Percentiles rank a stretch among this genome's conserved stretches.
These are phyloP conservation scores for Botrytis sinoallii DNA, from an alignment of 2,329 filamentous ascomycete genomes.

Conservation along the genomic window DNA sequence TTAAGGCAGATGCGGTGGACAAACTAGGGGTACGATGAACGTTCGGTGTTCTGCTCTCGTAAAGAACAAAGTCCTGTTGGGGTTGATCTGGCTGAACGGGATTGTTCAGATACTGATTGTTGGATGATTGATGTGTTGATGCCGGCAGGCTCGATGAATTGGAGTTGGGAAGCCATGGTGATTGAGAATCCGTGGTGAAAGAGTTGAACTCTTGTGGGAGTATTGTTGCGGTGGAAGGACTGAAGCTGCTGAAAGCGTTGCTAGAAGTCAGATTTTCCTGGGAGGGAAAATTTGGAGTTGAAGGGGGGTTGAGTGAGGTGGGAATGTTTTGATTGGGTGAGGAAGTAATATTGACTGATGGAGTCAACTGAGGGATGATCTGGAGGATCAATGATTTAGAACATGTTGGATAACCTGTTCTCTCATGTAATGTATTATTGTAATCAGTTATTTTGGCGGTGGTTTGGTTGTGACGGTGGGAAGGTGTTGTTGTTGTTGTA, in stretches of 20 bases:
- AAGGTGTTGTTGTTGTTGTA: not conserved
- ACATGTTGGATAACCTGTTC: slow-evolving; percentile 11
- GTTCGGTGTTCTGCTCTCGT: slow-evolving; percentile 34
- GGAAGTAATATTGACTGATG: slow-evolving; percentile 15
- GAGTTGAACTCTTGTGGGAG: slow-evolving; percentile 64
- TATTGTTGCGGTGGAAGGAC: slow-evolving; percentile 56
- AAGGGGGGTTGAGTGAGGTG: slow-evolving; percentile 41
- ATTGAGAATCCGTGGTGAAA: slow-evolving; percentile 78
- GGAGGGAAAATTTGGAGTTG: slow-evolving; percentile 51
- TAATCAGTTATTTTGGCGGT: not conserved
- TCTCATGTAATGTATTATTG: not conserved
- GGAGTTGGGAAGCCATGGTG: slow-evolving; percentile 74
- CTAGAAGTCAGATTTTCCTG: slow-evolving; percentile 67
- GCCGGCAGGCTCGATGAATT: slow-evolving; percentile 62
- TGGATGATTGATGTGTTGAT: slow-evolving; percentile 53
- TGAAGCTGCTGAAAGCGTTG: slow-evolving; percentile 59
- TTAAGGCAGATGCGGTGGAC: slow-evolving; percentile 39
- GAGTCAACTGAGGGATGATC: slow-evolving; percentile 12
- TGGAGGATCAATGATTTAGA: slow-evolving; percentile 14
- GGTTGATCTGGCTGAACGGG: slow-evolving; percentile 16
- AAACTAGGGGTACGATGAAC: slow-evolving; percentile 38
- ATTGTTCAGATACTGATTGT: slow-evolving; percentile 19
- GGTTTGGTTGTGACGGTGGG: not conserved
- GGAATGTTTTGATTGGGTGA: not conserved
- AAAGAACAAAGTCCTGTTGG: slow-evolving; percentile 65